These are phyloP conservation scores for Euryodendron excelsum DNA, from an alignment of 148 eudicot genomes.

Conservation along the genomic window DNA sequence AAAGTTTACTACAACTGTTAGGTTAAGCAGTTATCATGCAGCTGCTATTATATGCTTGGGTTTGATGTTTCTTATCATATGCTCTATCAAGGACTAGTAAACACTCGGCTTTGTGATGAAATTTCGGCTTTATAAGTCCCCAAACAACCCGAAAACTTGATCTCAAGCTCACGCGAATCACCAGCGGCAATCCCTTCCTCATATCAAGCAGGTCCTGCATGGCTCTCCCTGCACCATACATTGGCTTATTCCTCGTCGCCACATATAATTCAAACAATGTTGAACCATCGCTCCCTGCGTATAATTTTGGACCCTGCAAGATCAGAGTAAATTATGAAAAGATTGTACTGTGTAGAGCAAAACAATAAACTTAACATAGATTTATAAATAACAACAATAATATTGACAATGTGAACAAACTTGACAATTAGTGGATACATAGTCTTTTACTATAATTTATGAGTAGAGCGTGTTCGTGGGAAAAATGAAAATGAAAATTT, in stretches of 20 bases:
- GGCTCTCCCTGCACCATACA: constrained; percentile 73
- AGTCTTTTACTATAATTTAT: too few species aligned
- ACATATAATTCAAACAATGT: constrained; percentile 29
- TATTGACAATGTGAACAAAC: too few species aligned
- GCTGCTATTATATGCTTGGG: constrained; percentile 41
- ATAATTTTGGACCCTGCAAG: constrained; percentile 39
- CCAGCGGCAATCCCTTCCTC: constrained; percentile 42
- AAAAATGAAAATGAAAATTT: too few species aligned
- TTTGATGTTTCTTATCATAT: constrained; percentile 38
- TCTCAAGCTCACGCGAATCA: constrained; percentile 26
- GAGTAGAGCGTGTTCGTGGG: too few species aligned
- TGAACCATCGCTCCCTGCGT: constrained; percentile 37
- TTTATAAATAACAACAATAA: too few species aligned
- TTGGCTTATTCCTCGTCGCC: constrained; percentile 52
- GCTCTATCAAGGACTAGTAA: constrained; percentile 32
- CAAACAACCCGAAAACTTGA: constrained; percentile 45
- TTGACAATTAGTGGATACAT: too few species aligned
- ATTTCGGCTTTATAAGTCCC: constrained; percentile 42
- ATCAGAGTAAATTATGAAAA: not conserved
- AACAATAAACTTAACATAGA: not conserved
- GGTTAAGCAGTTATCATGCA: constrained; percentile 15
- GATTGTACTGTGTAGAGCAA: not conserved
- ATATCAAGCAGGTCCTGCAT: constrained; percentile 70
- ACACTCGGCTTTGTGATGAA: constrained; percentile 54
- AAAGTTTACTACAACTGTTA: too few species aligned